Evolutionary conservation across 352 stramenopile genomes (phyloP).

Genomic region (Phytopythium aichiense): DNA sequence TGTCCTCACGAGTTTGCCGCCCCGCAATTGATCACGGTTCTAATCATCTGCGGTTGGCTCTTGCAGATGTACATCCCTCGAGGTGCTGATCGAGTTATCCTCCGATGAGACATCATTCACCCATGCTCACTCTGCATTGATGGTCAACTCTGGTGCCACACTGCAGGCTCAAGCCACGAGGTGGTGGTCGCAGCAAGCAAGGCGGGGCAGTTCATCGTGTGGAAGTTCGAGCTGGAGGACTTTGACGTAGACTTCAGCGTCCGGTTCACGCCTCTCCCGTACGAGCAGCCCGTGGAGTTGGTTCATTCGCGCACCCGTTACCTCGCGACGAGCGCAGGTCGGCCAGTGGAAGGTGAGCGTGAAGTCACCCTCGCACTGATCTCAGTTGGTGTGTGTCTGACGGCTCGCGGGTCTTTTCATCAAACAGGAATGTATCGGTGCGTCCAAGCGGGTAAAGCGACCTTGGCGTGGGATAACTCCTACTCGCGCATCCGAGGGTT

Average conservation of each 20-base stretch:
- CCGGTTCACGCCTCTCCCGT: slow-evolving; percentile 38
- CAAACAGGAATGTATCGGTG: slow-evolving; percentile 49
- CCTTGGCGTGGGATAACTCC: slow-evolving; percentile 76
- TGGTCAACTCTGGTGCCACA: not conserved
- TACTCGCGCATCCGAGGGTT: slow-evolving; percentile 75
- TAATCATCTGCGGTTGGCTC: no score
- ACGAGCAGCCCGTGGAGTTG: slow-evolving; percentile 42
- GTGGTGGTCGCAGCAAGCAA: slow-evolving; percentile 41
- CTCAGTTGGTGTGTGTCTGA: no score
- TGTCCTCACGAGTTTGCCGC: no score
- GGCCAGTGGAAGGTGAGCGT: slow-evolving; percentile 55
- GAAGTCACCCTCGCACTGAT: no score
- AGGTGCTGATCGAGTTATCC: slow-evolving; percentile 5
- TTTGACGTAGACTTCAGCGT: slow-evolving; percentile 79
- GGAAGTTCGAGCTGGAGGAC: slow-evolving; percentile 82
- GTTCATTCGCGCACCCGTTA: slow-evolving; percentile 67
- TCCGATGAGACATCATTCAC: not conserved
- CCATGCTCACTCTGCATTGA: slow-evolving; percentile 13
- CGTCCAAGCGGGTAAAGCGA: slow-evolving; percentile 44
- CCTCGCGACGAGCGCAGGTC: slow-evolving; percentile 35
- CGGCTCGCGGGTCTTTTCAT: not conserved
- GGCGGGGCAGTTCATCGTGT: slow-evolving; percentile 62
- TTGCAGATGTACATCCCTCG: not conserved
- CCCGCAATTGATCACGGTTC: no score
- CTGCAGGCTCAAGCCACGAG: slow-evolving; percentile 52